Evolutionary conservation across 1,284 basidiomycete genomes (phyloP), one percentile per base, ranked within the genome.

Genomic region (Pseudozyma thailandica): DNA sequence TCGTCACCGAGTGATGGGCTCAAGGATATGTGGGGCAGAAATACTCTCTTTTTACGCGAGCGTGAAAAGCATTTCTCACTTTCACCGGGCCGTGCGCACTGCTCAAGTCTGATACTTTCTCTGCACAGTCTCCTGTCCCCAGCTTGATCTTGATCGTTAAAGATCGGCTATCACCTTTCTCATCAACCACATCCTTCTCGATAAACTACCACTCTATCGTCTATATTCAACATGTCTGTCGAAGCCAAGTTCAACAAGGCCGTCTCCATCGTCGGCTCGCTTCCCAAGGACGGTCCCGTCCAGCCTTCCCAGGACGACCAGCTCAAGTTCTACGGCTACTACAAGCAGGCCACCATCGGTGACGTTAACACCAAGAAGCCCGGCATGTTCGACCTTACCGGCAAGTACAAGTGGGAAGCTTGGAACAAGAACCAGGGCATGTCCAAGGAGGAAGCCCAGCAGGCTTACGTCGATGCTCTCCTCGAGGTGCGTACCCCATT

Each of bases 401-500:
- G 78, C 53, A 80, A 80, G 78, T 74, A 74, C 73, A 80, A 80
- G 73, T 80, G 78, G 78, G 78, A 80, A 41, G 78, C 78, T 33
- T 80, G 77, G 77, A 80, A 80, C 62, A 74, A 61, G 53, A 64
- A 73, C 63, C 55, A 79, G 72, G 78, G 78, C 42, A 58, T 58
- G 54, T 68, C 61, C 60, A 56, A 65, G 55, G 78, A 80, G 44
- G 74, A 60, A 1, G 77, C 77, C 49, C 75, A 80, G 71, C 49
- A 75, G 61, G 60, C 77, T 45, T 80, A 80, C 69, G 78, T 80
- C 26, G 65, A 78, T 26, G 62, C 68, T 41, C 62, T 79, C 23
- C 62, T 72, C 33, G 68, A 50, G 42, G 74, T 76, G 45, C 49
- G 72, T 72, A 6, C 15, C 18, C 30, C 20, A n/a, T 13, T 18